Evolutionary conservation across 2,329 filamentous ascomycete species (phyloP).

Genomic region (Fusarium tuaranense): DNA sequence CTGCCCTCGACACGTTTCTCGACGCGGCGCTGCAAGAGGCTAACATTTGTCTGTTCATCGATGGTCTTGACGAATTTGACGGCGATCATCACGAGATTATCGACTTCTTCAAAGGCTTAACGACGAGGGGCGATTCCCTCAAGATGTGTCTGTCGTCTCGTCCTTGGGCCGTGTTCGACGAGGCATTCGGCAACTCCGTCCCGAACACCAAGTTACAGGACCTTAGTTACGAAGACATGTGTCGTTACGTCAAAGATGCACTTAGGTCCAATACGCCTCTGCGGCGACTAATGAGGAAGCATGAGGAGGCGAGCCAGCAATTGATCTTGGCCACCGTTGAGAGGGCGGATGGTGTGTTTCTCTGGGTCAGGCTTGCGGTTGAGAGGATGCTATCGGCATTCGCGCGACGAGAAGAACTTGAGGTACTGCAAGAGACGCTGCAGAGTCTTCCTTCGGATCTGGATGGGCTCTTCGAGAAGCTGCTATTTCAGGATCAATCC

Average conservation of each 20-base stretch:
- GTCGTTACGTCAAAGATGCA: slow-evolving; percentile 38
- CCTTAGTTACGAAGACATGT: slow-evolving; percentile 45
- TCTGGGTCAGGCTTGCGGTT: slow-evolving; percentile 50
- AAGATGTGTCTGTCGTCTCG: slow-evolving; percentile 51
- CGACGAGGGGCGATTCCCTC: slow-evolving; percentile 23
- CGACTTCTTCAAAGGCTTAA: slow-evolving; percentile 43
- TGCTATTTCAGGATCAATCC: slow-evolving; percentile 46
- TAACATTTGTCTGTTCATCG: slow-evolving; percentile 47
- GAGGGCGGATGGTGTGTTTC: slow-evolving; percentile 48
- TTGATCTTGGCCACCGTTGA: slow-evolving; percentile 36
- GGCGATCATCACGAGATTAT: slow-evolving; percentile 46
- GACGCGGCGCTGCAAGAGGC: slow-evolving; percentile 28
- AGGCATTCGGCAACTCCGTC: slow-evolving; percentile 41
- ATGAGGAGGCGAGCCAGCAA: not conserved
- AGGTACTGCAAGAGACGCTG: slow-evolving; percentile 16
- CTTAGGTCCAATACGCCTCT: slow-evolving; percentile 30
- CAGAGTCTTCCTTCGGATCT: slow-evolving; percentile 42
- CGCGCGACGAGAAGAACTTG: not conserved
- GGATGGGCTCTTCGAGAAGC: slow-evolving; percentile 45
- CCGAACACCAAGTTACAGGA: slow-evolving; percentile 44
- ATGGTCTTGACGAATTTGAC: slow-evolving; percentile 51
- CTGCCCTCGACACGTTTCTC: slow-evolving; percentile 40
- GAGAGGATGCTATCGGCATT: slow-evolving; percentile 41
- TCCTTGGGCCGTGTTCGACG: slow-evolving; percentile 44
- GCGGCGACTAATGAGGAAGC: slow-evolving; percentile 13